Evolutionary conservation across 75 land plant species (phyloP).

Genomic region (Ceratopteris richardii): DNA sequence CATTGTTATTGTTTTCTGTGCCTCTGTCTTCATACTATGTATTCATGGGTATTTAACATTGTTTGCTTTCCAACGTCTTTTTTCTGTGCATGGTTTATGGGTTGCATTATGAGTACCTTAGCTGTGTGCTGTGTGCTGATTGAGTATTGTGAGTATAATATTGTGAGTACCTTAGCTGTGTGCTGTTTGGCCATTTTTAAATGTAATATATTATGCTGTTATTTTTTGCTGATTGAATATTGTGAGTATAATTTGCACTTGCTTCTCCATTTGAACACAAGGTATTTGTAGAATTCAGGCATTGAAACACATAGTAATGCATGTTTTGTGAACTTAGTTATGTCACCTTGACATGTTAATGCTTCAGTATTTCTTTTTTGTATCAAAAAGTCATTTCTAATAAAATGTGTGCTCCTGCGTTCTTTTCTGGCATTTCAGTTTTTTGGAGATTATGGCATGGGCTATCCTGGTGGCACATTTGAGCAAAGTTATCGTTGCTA

Average conservation of each 20-base stretch:
- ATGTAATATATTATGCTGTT: no score
- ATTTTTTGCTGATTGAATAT: no score
- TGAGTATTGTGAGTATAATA: no score
- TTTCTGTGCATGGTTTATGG: not conserved
- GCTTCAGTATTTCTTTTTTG: no score
- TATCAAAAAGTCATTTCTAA: not conserved
- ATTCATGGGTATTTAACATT: not conserved
- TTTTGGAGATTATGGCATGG: slow-evolving; percentile 57
- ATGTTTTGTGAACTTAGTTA: no score
- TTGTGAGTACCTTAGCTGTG: no score
- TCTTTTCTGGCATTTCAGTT: slow-evolving; percentile 32
- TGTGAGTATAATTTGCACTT: not conserved
- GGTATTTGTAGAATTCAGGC: not conserved
- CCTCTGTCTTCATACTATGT: not conserved
- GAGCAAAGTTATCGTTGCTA: slow-evolving; percentile 81
- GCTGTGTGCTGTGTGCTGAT: not conserved
- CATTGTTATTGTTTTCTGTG: not conserved
- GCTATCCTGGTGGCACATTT: slow-evolving; percentile 46
- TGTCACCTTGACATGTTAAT: no score
- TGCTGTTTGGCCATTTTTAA: no score
- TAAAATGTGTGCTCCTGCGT: not conserved
- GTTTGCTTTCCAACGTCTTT: not conserved
- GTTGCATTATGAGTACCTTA: not conserved
- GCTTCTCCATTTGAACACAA: not conserved
- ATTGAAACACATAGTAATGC: not conserved